Base-by-base conservation (phyloP, 2,329 filamentous ascomycete species). In the Monosporascus sp. region DNA sequence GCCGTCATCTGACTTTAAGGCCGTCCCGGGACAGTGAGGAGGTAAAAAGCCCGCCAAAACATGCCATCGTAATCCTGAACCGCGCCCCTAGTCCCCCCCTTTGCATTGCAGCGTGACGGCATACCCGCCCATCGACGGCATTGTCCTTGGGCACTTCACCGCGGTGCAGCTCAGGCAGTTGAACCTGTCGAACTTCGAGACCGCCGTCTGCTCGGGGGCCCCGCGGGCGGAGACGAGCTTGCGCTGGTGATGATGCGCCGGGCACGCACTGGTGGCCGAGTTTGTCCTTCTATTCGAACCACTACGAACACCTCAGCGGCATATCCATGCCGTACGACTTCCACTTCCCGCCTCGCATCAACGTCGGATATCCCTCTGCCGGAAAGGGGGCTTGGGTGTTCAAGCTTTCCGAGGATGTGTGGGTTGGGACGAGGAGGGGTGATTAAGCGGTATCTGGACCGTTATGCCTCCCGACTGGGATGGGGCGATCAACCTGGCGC, bases 111-210 rank as follows among this genome's bases (percentile, higher is more conserved):
- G 8, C 15, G 37, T 40, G 15, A 7, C 6, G 18, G 48, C 48
- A 26, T 49, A 49, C 20, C 48, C 48, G 22, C 40, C 35, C 1
- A n/a, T 49, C 9, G 48, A 20, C 26, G 48, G 48, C 9, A 20
- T 49, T 2, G 35, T 49, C 35, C 38, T 38, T 7, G 48, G 48
- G 2, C 3, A 14, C 35, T 49, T 49, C 35, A 40, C 18, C 20
- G 48, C 48, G 9, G 48, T 49, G 18, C 35, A 49, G 18, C 48
- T 49, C 48, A 49, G 40, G 20, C 48, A 49, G 48, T 14, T 49
- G 28, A 35, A 20, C 11, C 48, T 49, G 20, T 28, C 22, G 26
- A 49, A 40, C 18, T 24, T 40, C 3, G 35, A 40, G 11, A 24
- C 22, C 5, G 48, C 20, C 28, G n/a, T 18, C 18, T 35, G 48